phyloP scores from a whole-genome alignment of 225 moss, liverwort and hornwort species.

The Lunularia cruciata region DNA sequence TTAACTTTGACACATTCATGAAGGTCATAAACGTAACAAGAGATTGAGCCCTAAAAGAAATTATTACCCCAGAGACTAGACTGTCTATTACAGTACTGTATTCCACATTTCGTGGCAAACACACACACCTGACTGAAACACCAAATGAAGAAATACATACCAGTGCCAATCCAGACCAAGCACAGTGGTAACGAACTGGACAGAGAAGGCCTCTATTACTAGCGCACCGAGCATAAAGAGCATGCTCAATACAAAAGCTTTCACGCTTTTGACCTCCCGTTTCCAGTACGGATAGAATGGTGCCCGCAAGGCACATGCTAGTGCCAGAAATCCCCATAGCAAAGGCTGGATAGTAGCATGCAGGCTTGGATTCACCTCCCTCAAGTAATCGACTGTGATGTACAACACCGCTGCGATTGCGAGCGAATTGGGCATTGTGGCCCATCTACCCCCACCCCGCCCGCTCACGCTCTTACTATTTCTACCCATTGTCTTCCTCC shows the following conservation, averaged over 20 bases:
- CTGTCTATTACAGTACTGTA: too few species aligned
- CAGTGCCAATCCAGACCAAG: constrained; percentile 95
- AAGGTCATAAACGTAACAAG: too few species aligned
- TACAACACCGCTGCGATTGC: constrained; percentile 59
- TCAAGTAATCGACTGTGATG: constrained; percentile 69
- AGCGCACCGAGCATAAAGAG: constrained; percentile 79
- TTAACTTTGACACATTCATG: too few species aligned
- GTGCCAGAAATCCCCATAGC: constrained; percentile 77
- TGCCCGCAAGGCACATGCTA: constrained; percentile 63
- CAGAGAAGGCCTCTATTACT: constrained; percentile 74
- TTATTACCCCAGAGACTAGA: too few species aligned
- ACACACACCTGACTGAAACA: too few species aligned
- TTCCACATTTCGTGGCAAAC: too few species aligned
- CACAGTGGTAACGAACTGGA: constrained; percentile 95
- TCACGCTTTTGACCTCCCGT: constrained; percentile 57
- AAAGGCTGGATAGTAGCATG: constrained; percentile 72
- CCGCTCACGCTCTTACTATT: background rate
- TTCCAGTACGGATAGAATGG: constrained; percentile 79
- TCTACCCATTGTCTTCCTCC: too few species aligned
- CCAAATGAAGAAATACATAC: too few species aligned
- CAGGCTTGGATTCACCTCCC: constrained; percentile 51
- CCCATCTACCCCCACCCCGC: constrained; percentile 6
- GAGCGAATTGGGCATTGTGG: constrained; percentile 56
- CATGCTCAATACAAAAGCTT: constrained; percentile 57
- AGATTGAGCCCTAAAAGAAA: too few species aligned